Evolutionary conservation across 2,329 filamentous ascomycete species (phyloP), one percentile per base, ranked within the genome.

Genomic region (Botryosphaeria dothidea): DNA sequence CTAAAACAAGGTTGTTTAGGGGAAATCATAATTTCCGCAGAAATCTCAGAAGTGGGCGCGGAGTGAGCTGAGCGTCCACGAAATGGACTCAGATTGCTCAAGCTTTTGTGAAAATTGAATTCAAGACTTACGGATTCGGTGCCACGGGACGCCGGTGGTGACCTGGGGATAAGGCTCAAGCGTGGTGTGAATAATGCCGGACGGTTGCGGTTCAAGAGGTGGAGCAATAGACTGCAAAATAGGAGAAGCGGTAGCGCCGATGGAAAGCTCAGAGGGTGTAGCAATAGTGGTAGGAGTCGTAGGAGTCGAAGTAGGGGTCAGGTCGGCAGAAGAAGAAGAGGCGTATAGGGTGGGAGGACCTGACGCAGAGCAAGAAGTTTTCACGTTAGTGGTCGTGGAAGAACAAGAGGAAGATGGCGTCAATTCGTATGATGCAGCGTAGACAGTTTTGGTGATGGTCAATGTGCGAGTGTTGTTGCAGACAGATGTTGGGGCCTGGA

Each of bases 131-230:
- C 54, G 23, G 8, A 58, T 19, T 17, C 54, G 45, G 25, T 45
- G 19, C 45, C 58, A 62, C 45, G 43, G 48, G 23, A 31, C 36
- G 8, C 60, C 46, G 17, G n/a, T 38, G 15, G 45, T 63, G 23
- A 63, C 60, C n/a, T 63, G 60, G 8, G 60, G 60, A 31, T 63
- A 63, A 6, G 13, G 23, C 34, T 63, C 34, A n/a, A 63, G 46
- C 23, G 48, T 34, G 15, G 60, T 63, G 25, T 52, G 36, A 17
- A 63, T 29, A 13, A 43, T 31, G 21, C 60, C 60, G 25, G 60
- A n/a, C 36, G 60, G 48, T 34, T 54, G 46, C 25, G 60, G 60
- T n/a, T 41, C 48, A 17, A 45, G 36, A 13, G 60, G 48, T 19
- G 60, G 60, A 29, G 60, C 38, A 41, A 52, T 54, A 21, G 60